phyloP scores from a whole-genome alignment of 805 yeast species.

The Candida andamanensis region DNA sequence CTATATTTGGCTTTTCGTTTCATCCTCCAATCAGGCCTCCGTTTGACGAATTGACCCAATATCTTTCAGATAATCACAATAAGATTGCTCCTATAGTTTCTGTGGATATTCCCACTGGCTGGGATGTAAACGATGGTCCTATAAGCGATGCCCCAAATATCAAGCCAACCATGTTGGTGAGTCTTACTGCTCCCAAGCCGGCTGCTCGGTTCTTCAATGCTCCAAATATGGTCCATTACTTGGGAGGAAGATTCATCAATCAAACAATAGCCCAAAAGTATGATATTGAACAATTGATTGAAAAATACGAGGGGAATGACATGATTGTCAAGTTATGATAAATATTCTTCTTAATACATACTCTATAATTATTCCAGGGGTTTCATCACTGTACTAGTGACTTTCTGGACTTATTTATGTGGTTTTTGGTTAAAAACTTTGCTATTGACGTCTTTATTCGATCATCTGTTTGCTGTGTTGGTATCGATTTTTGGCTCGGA shows the following conservation, averaged over 20 bases:
- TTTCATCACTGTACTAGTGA: too few relatives aligned
- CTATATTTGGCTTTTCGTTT: constrained; percentile 91
- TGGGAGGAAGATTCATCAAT: constrained; percentile 88
- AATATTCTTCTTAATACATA: background rate
- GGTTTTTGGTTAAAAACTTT: constrained; percentile 4
- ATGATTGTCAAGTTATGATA: constrained; percentile 28
- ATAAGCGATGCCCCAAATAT: constrained; percentile 31
- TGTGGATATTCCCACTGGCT: constrained; percentile 92
- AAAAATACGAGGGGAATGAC: constrained; percentile 27
- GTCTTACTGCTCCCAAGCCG: constrained; percentile 92
- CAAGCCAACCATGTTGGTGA: constrained; percentile 64
- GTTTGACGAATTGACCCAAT: constrained; percentile 43
- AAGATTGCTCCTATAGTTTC: constrained; percentile 61
- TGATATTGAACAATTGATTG: constrained; percentile 50
- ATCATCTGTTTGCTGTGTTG: constrained; percentile 6
- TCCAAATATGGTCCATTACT: constrained; percentile 50
- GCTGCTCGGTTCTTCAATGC: constrained; percentile 51
- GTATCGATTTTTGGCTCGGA: too few relatives aligned
- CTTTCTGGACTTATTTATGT: too few relatives aligned
- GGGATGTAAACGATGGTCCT: constrained; percentile 94
- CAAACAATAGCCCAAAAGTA: constrained; percentile 62
- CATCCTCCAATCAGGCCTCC: constrained; percentile 83
- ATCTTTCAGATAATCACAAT: constrained; percentile 29
- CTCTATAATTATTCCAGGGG: too few relatives aligned
- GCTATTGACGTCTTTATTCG: constrained; percentile 8